A percentile compares a stretch with the other conserved stretches of the same genome.
Evolutionary conservation across 257 asterid genomes (phyloP).

Genomic region (Solanum pimpinellifolium): DNA sequence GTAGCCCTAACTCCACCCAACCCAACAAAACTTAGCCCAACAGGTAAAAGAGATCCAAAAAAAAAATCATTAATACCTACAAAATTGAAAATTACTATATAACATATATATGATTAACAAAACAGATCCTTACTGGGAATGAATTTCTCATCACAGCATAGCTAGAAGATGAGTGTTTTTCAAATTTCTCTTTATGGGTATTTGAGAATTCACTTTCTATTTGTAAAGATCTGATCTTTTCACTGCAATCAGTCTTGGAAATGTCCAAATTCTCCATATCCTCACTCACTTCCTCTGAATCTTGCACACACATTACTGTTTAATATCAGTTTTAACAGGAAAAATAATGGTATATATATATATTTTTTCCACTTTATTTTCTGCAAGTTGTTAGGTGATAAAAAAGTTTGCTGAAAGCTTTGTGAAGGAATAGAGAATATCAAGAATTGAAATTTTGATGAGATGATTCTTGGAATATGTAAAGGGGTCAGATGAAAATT

Average conservation of each 20-base stretch:
- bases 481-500: background rate
- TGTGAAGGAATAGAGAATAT: background rate
- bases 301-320: slow-evolving; percentile 59
- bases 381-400: background rate
- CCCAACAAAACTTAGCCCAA: background rate
- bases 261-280: slow-evolving; percentile 43
- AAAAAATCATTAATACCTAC: background rate
- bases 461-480: background rate
- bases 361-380: background rate
- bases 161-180: background rate
- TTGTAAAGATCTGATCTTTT: slow-evolving; percentile 26
- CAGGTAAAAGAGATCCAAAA: background rate
- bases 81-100: background rate
- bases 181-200: slow-evolving; percentile 13
- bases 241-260: slow-evolving; percentile 21
- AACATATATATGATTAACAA: background rate
- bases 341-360: background rate
- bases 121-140: slow-evolving; percentile 37
- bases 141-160: slow-evolving; percentile 21
- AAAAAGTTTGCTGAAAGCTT: background rate
- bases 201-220: slow-evolving; percentile 19
- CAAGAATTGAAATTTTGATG: background rate
- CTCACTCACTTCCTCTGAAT: slow-evolving; percentile 51
- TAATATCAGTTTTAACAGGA: background rate
- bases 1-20: background rate